Percentiles rank a stretch among this genome's conserved stretches.
Evolutionary conservation across 768 basidiomycete species (phyloP).

Genomic region (Tricholoma sp.): DNA sequence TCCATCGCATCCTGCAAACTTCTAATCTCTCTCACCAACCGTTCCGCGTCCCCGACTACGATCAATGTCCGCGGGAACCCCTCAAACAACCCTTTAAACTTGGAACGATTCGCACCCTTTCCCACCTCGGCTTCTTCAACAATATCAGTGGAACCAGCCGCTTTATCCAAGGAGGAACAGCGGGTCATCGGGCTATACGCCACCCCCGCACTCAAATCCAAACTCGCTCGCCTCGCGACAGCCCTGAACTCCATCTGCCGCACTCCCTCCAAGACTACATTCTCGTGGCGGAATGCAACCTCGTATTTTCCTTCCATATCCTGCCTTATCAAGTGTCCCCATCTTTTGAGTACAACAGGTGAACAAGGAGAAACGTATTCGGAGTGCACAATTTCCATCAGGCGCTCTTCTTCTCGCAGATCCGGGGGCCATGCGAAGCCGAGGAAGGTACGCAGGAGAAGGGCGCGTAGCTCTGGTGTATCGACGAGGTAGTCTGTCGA

Average conservation of each 20-base stretch:
- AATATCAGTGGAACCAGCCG: background rate
- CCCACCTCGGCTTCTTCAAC: background rate
- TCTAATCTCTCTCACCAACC: slow-evolving; percentile 43
- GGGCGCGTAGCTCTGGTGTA: slow-evolving; percentile 47
- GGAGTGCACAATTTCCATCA: slow-evolving; percentile 33
- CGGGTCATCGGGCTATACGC: slow-evolving; percentile 9
- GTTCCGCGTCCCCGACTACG: slow-evolving; percentile 47
- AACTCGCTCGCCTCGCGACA: background rate
- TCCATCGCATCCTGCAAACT: slow-evolving; percentile 35
- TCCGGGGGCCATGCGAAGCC: slow-evolving; percentile 24
- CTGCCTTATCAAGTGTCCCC: slow-evolving; percentile 31
- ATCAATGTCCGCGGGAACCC: slow-evolving; percentile 41
- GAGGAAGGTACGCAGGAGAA: slow-evolving; percentile 50
- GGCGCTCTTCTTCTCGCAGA: slow-evolving; percentile 24
- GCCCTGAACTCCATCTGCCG: background rate
- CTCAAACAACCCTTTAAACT: slow-evolving; percentile 36
- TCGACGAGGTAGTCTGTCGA: slow-evolving; percentile 48
- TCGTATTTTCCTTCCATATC: slow-evolving; percentile 23
- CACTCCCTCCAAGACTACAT: background rate
- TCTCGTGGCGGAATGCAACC: slow-evolving; percentile 12
- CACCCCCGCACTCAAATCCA: background rate
- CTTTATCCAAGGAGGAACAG: background rate
- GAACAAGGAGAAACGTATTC: slow-evolving; percentile 39
- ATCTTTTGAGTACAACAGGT: slow-evolving; percentile 31
- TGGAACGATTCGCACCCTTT: slow-evolving; percentile 9